A percentile compares a stretch with the other conserved stretches of the same genome.
Conservation (phyloP, 148 eudicot genomes). For the Camellia granthamiana region DNA sequence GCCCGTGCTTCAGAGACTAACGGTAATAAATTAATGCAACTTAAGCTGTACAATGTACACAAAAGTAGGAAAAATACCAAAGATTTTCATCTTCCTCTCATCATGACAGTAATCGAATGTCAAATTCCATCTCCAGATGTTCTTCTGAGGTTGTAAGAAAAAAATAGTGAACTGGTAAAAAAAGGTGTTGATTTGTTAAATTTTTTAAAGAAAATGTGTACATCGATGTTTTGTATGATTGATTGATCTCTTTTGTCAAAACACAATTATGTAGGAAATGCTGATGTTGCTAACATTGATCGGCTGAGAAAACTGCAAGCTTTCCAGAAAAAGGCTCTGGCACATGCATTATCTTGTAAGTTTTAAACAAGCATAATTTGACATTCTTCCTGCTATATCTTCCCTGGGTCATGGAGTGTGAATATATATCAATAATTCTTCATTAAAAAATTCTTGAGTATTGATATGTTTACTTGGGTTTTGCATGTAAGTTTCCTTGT, state of each 20-base stretch:
- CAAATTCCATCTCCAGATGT: not conserved
- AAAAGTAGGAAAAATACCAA: not conserved
- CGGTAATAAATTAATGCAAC: not conserved
- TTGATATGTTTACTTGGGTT: not conserved
- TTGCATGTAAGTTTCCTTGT: not conserved
- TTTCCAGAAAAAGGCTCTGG: slow-evolving; percentile 85
- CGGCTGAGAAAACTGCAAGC: slow-evolving; percentile 72
- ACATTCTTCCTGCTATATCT: not conserved
- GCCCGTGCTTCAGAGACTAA: no score
- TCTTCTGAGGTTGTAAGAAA: not conserved
- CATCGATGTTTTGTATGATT: not conserved
- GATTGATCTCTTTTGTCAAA: slow-evolving; percentile 10
- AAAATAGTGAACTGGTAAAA: not conserved
- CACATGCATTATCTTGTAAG: slow-evolving; percentile 93
- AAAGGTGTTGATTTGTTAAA: not conserved
- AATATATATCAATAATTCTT: not conserved
- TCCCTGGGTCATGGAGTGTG: not conserved
- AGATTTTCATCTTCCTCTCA: not conserved
- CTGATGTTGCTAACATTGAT: slow-evolving; percentile 33
- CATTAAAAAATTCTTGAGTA: not conserved
- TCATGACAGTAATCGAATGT: not conserved
- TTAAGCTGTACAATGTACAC: not conserved
- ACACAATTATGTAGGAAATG: slow-evolving; percentile 27
- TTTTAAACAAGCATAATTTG: not conserved
- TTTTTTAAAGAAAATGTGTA: not conserved